Base-by-base conservation (phyloP, 495 filamentous ascomycete genomes). In the Podospora bellae-mahoneyi region DNA sequence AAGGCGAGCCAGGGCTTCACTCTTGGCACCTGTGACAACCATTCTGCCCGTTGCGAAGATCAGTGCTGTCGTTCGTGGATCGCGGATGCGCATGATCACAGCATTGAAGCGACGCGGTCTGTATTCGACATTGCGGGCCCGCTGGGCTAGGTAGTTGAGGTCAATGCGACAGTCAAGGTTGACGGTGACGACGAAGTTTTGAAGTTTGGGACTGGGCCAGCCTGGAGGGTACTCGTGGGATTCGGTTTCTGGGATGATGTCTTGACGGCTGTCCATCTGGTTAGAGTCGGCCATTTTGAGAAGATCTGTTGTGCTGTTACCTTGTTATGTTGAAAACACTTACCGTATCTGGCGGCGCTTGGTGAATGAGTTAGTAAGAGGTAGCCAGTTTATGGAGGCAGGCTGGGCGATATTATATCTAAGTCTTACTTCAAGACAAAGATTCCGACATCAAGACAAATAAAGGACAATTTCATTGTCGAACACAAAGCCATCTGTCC, bases 21-120 rank as follows among this genome's bases (percentile, higher is more conserved):
- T 96, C 82, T 97, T 97, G 66, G 94, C 94, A 80, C 94, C 94
- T 34, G 94, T 97, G 54, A 98, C 91, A 62, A 97, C 94, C 92
- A 98, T 96, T 86, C 96, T 97, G 82, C 94, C 94, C 0, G 91
- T 94, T 18, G 93, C 93, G 78, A 97, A 98, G 85, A 98, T 94
- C 60, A 98, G 82, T 2, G 94, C 92, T 7, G 94, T 97, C 1
- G 94, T 97, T 82, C 96, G 96, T 27, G 95, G 94, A 67, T 97
- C 94, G 74, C 94, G 94, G 77, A 98, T 97, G 81, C 94, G 92
- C 94, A 97, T 97, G 82, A 98, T 93, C 67, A 97, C 91, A 77
- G 94, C 95, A 69, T 93, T 93, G 78, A 98, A 97, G 88, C 93
- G 93, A 90, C 95, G 87, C 23, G 90, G 92, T 73, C 97, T 97